Evolutionary conservation across 371 early-diverging fungal species (phyloP).

Genomic region (Encephalitozoon hellem): DNA sequence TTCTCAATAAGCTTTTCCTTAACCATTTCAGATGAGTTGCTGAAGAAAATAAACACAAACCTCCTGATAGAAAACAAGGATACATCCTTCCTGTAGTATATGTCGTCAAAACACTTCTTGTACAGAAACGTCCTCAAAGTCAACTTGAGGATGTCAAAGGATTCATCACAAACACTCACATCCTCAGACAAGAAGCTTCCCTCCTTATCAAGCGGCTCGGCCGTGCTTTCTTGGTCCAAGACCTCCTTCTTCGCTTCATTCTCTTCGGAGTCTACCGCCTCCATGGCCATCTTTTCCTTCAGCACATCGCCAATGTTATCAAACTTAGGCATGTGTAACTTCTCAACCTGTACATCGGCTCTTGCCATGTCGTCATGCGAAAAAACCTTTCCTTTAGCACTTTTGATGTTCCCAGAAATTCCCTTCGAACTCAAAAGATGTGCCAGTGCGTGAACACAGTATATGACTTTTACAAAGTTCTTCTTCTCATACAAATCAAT

Average conservation of each 20-base stretch:
- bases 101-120: conserved; percentile 37
- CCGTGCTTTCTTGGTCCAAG: not conserved
- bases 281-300: not conserved
- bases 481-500: conserved; percentile 96
- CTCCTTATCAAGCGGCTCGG: not conserved
- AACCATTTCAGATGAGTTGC: conserved; percentile 62
- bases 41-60: conserved; percentile 31
- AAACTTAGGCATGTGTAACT: conserved; percentile 48
- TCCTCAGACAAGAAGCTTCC: not conserved
- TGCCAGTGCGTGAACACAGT: conserved; percentile 94
- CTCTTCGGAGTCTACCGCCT: not conserved
- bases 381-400: conserved; percentile 47
- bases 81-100: conserved; percentile 22
- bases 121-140: conserved; percentile 31
- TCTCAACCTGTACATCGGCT: conserved; percentile 51
- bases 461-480: conserved; percentile 96
- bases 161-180: not conserved
- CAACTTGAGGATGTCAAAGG: conserved; percentile 2
- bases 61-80: conserved; percentile 21
- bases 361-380: conserved; percentile 43
- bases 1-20: conserved; percentile 44
- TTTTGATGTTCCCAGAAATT: conserved; percentile 38
- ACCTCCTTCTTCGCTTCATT: not conserved
- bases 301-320: conserved; percentile 36
- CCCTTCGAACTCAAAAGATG: conserved; percentile 59